phyloP scores from a whole-genome alignment of 2,329 filamentous ascomycete species.

The Pyrenochaeta sp. region DNA sequence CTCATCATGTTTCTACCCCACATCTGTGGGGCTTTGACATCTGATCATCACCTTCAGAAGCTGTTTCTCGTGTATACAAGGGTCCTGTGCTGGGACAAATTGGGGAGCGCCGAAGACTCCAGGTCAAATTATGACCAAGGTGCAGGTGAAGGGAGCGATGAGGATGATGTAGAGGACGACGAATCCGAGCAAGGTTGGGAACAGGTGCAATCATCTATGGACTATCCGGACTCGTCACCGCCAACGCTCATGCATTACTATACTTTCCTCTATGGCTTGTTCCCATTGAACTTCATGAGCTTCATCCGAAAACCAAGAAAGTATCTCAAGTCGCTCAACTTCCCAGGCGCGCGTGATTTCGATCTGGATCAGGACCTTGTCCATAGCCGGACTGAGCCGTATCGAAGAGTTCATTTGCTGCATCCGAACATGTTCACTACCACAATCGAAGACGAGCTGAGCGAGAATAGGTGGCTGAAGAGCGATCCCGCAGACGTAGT shows the following conservation, averaged over 20 bases:
- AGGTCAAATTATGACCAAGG: slow-evolving; percentile 18
- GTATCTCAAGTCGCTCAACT: slow-evolving; percentile 77
- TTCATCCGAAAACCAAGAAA: slow-evolving; percentile 84
- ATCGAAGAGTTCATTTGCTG: slow-evolving; percentile 75
- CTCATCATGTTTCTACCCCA: slow-evolving; percentile 85
- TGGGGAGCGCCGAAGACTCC: slow-evolving; percentile 41
- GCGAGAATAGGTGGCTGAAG: slow-evolving; percentile 80
- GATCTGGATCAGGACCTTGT: slow-evolving; percentile 83
- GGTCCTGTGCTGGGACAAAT: slow-evolving; percentile 78
- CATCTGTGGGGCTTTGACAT: slow-evolving; percentile 75
- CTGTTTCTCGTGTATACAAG: slow-evolving; percentile 85
- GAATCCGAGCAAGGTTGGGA: slow-evolving; percentile 66
- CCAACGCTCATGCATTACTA: slow-evolving; percentile 78
- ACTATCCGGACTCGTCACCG: slow-evolving; percentile 62
- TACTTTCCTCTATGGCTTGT: slow-evolving; percentile 82
- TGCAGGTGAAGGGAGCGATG: slow-evolving; percentile 39
- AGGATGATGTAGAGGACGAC: slow-evolving; percentile 48
- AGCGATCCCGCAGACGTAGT: slow-evolving; percentile 82
- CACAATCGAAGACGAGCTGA: slow-evolving; percentile 81
- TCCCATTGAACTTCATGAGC: slow-evolving; percentile 85
- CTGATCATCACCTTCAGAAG: slow-evolving; percentile 68
- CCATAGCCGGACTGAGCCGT: slow-evolving; percentile 76
- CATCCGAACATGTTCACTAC: slow-evolving; percentile 87
- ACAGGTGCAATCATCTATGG: slow-evolving; percentile 67
- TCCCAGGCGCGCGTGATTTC: slow-evolving; percentile 74